phyloP scores from a whole-genome alignment of 2,329 filamentous ascomycete genomes.

The Fusarium sp. region DNA sequence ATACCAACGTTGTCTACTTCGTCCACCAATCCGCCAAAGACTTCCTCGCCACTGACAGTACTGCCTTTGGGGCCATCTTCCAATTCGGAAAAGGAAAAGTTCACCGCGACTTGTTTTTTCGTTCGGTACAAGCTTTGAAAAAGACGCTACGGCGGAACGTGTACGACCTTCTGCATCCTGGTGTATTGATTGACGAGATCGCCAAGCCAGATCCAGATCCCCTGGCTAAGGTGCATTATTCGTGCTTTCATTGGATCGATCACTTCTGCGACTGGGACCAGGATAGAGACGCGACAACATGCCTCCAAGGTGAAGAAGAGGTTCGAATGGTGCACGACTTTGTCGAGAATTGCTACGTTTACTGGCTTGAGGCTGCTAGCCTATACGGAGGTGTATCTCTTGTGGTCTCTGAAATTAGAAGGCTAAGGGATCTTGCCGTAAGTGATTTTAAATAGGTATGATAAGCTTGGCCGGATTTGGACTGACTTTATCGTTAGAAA shows the following conservation, averaged over 20 bases:
- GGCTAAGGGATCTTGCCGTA: too few species aligned
- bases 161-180: conserved; percentile 47
- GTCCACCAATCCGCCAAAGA: conserved; percentile 64
- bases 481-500: too few species aligned
- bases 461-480: too few species aligned
- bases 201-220: conserved; percentile 30
- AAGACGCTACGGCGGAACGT: conserved; percentile 54
- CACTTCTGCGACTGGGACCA: conserved; percentile 18
- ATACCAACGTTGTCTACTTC: conserved; percentile 50
- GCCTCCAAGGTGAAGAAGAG: too few species aligned
- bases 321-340: too few species aligned
- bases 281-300: too few species aligned
- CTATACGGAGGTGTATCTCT: too few species aligned
- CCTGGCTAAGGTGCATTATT: conserved; percentile 36
- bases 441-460: too few species aligned
- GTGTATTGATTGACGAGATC: conserved; percentile 24
- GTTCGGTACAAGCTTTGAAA: conserved; percentile 53
- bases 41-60: conserved; percentile 46
- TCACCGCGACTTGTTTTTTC: conserved; percentile 48
- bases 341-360: too few species aligned
- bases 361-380: too few species aligned
- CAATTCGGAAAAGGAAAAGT: conserved; percentile 48
- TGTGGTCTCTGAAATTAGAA: too few species aligned
- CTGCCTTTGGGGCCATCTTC: conserved; percentile 46
- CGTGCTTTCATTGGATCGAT: conserved; percentile 43